Base-by-base conservation (phyloP, 2,329 filamentous ascomycete species). In the Cordyceps farinosa region DNA sequence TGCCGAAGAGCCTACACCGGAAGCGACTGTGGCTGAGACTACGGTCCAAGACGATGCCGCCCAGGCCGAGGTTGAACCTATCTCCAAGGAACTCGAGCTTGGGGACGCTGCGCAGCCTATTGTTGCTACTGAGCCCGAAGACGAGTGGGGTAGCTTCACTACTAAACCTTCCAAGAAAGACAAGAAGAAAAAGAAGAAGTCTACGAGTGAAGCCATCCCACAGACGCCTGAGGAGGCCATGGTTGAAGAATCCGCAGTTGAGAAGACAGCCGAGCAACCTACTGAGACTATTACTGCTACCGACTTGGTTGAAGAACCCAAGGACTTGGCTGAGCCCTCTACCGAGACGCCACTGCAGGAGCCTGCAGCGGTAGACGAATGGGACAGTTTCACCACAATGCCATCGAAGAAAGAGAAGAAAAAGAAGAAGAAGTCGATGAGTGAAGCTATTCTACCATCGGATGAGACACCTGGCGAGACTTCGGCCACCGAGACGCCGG, bases 391-490 rank as follows among this genome's bases (percentile, higher is more conserved):
- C 11, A 11, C 45, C 9, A 62, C n/a, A 15, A 44, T 45, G n/a
- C 22, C 40, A 29, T 65, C 65, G 30, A 71, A 69, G 61, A 75
- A 72, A 48, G 69, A 68, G 57, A 74, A 74, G 64, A 75, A 73
- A 61, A 71, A 72, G 63, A 73, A 70, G 62, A 74, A 72, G 62
- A 74, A 68, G 48, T 64, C 64, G 30, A 59, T 61, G 32, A 53
- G 52, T 30, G 60, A 65, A 42, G 57, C 62, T 54, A 47, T 53
- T 15, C 48, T 44, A 5, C 47, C 50, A 34, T 38, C 29, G n/a
- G 51, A 56, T 3, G 50, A 54, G n/a, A 57, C 50, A 11, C 58
- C 57, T 17, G 56, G 22, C 15, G 47, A 27, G 36, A 22, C 52
- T 34, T 13, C 34, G 22, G 22, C 22, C 11, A 9, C 27, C 32